Evolutionary conservation across 345 rosid species (phyloP).

Genomic region (Eucalyptus decipiens): DNA sequence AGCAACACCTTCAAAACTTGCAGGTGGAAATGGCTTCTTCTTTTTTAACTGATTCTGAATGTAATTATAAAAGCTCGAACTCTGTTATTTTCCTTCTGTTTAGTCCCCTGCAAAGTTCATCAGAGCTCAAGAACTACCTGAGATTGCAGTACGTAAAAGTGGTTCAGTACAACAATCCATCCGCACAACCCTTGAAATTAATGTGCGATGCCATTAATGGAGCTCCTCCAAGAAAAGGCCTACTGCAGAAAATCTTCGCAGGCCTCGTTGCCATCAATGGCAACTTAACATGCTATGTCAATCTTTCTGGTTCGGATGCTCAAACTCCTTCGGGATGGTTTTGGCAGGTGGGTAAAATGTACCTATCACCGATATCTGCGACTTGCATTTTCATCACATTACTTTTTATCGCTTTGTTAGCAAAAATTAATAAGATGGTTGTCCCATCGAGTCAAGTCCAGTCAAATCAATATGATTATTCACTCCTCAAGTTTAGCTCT

Average conservation of each 20-base stretch:
- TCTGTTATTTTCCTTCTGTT: not conserved
- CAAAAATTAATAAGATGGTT: not conserved
- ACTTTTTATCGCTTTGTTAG: not conserved
- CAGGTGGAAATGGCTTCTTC: not conserved
- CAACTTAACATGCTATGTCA: constrained; percentile 21
- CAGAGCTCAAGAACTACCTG: constrained; percentile 15
- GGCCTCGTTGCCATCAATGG: constrained; percentile 29
- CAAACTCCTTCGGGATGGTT: constrained; percentile 3
- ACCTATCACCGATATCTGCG: not conserved
- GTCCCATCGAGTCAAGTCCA: not conserved
- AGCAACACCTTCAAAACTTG: constrained; percentile 15
- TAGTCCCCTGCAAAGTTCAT: constrained; percentile 10
- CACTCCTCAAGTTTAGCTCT: not conserved
- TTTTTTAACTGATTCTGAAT: not conserved
- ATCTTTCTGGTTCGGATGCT: not conserved
- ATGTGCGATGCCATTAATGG: constrained; percentile 28
- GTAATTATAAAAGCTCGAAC: not conserved
- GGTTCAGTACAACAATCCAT: constrained; percentile 34
- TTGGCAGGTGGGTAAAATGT: constrained; percentile 23
- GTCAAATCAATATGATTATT: not conserved
- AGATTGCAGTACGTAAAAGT: constrained; percentile 2
- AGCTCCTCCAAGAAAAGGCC: constrained; percentile 2
- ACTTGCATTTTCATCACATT: not conserved
- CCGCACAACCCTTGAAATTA: constrained; percentile 5
- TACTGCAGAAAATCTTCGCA: constrained; percentile 16